Base-by-base conservation (phyloP, 2,329 filamentous ascomycete species). In the Diaporthe ilicicola region DNA sequence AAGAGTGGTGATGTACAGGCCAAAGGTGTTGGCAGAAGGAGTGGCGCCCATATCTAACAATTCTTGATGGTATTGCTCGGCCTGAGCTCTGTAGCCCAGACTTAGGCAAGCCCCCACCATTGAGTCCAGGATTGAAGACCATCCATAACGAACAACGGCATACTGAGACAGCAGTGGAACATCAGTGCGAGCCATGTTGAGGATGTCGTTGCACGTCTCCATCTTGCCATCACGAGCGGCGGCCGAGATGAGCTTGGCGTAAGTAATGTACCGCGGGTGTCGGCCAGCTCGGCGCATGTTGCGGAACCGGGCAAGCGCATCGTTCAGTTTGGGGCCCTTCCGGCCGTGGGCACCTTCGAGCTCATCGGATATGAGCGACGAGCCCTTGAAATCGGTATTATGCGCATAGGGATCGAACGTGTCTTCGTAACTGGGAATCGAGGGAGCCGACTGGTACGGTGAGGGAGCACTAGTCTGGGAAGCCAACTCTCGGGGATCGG, bases 1-100 rank as follows among this genome's bases (percentile, higher is more conserved):
- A 73, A 99, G 87, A 1, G 95, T 98, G n/a, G 97, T 98, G 83
- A 99, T 99, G 87, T 98, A 99, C 22, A 99, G 89, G 72, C 96
- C 96, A 76, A 97, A 99, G 0, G 96, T 99, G 85, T 99, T 99
- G 53, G 96, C 96, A 2, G 95, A 97, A 19, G 96, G 96, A 12
- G 95, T 92, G 72, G 93, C 91, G 59, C 95, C 95, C 86, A 98
- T 96, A 72, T 94, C 91, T 61, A 97, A 87, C 75, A 99, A 87
- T 81, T 99, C 94, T 81, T 96, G 92, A 79, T 98, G 96, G 82
- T 93, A 98, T 76, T 94, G 91, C 80, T 92, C 91, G 72, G 96
- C 96, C 72, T 94, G 85, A 71, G 89, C 88, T 70, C 95, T 93
- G 79, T 95, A 92, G 73, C 94, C 94, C 56, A 94, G 87, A 51